These are phyloP conservation scores for Heliamphora pulchella DNA, from an alignment of 179 eudicot species.

Conservation along the genomic window DNA sequence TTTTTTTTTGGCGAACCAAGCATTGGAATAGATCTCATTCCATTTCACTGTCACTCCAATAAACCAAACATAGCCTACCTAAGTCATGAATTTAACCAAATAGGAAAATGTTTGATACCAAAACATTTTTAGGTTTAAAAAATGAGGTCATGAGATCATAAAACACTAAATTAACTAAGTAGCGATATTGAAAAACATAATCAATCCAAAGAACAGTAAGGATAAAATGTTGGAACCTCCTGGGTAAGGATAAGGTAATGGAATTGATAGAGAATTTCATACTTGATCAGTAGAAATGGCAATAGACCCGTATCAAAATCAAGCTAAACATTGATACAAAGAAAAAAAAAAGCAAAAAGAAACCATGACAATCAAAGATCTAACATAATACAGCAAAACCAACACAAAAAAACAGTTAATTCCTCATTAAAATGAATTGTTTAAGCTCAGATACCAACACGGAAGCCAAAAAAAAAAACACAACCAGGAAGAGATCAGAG, in stretches of 20 bases:
- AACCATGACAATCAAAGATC: constrained; percentile 7
- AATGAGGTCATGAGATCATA: background rate
- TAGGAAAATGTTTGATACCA: background rate
- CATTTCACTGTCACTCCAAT: too few relatives aligned
- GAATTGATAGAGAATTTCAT: too few relatives aligned
- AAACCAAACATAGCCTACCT: too few relatives aligned
- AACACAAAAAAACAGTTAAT: background rate
- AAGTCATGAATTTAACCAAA: constrained; percentile 4
- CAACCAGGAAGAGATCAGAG: constrained; percentile 10
- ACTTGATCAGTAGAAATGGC: too few relatives aligned
- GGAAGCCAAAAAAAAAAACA: constrained; percentile 3
- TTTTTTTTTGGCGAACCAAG: too few relatives aligned
- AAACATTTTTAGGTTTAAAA: background rate
- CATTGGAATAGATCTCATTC: too few relatives aligned
- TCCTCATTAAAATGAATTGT: background rate
- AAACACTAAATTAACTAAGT: constrained; percentile 2
- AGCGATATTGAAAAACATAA: background rate
- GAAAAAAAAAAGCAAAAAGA: background rate
- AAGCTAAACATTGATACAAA: background rate
- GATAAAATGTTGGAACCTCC: too few relatives aligned
- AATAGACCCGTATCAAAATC: background rate
- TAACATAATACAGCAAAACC: background rate
- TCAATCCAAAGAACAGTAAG: background rate
- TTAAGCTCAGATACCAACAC: constrained; percentile 1
- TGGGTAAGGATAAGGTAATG: too few relatives aligned